A percentile compares a stretch with the other conserved stretches of the same genome.
phyloP scores from a whole-genome alignment of 2,329 filamentous ascomycete genomes.

The Cladosporium sphaerospermum region DNA sequence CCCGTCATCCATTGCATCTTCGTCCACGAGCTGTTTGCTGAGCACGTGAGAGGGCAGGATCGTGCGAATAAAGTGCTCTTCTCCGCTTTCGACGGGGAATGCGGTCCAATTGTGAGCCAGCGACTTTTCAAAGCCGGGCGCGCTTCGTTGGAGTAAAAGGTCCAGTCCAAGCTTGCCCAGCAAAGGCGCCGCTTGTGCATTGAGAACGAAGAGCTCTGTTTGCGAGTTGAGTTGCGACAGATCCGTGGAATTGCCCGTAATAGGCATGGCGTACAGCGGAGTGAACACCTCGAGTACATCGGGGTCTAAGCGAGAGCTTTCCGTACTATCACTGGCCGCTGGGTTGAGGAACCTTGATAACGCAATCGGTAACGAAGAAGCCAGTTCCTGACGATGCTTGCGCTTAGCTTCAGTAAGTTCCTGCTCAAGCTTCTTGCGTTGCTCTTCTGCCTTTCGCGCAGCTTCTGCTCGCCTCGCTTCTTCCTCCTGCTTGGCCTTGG shows the following conservation, averaged over 20 bases:
- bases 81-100: constrained; percentile 14
- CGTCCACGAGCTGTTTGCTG: neutral
- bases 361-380: constrained; percentile 20
- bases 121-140: constrained; percentile 18
- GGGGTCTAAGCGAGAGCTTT: constrained; percentile 7
- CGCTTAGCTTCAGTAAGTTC: constrained; percentile 14
- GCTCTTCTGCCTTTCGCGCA: constrained; percentile 22
- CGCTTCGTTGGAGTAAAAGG: constrained; percentile 19
- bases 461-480: constrained; percentile 22
- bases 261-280: constrained; percentile 21
- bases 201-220: constrained; percentile 21
- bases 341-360: constrained; percentile 20
- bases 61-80: constrained; percentile 11
- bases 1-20: constrained; percentile 1
- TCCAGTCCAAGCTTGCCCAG: constrained; percentile 25
- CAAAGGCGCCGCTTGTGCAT: constrained; percentile 26
- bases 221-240: constrained; percentile 11
- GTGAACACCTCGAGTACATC: constrained; percentile 20
- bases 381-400: constrained; percentile 17
- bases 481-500: constrained; percentile 14
- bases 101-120: constrained; percentile 20
- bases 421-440: constrained; percentile 13
- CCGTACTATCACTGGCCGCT: constrained; percentile 13
- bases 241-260: constrained; percentile 11
- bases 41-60: constrained; percentile 12